phyloP scores from a whole-genome alignment of 371 early-diverging fungal genomes.

The Chytridium lagenaria region DNA sequence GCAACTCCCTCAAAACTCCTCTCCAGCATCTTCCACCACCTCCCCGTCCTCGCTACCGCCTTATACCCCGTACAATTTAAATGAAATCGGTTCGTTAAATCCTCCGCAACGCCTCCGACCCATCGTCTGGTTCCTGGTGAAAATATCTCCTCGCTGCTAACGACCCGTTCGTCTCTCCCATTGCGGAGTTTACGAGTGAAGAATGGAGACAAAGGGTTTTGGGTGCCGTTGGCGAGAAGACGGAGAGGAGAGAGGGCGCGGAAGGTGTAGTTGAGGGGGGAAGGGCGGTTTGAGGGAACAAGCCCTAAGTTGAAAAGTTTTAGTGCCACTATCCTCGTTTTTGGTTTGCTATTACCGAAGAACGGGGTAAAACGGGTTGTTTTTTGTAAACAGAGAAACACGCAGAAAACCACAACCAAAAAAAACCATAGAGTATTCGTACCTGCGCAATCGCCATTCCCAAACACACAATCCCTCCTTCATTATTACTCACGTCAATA shows the following conservation, averaged over 20 bases:
- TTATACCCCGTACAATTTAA: constrained; percentile 2
- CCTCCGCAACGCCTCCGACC: not conserved
- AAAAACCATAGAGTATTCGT: too few relatives aligned
- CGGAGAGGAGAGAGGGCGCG: not conserved
- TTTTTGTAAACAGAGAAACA: too few relatives aligned
- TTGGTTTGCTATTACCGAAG: too few relatives aligned
- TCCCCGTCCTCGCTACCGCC: not conserved
- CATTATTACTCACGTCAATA: not conserved
- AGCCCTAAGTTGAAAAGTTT: too few relatives aligned
- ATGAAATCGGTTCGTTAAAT: not conserved
- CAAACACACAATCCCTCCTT: not conserved
- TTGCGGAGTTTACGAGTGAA: not conserved
- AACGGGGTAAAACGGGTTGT: too few relatives aligned
- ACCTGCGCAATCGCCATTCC: constrained; percentile 1
- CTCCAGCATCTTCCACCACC: not conserved
- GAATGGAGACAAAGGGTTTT: not conserved
- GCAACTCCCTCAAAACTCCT: constrained; percentile 6
- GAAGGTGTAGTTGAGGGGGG: not conserved
- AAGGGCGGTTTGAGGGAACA: not conserved
- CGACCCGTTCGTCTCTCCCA: too few relatives aligned
- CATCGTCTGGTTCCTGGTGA: too few relatives aligned
- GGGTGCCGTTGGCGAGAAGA: not conserved
- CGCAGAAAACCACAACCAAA: too few relatives aligned
- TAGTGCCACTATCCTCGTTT: too few relatives aligned
- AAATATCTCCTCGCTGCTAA: too few relatives aligned